phyloP scores from a whole-genome alignment of 108 stramenopile species.

The Pelagomonas calceolata region DNA sequence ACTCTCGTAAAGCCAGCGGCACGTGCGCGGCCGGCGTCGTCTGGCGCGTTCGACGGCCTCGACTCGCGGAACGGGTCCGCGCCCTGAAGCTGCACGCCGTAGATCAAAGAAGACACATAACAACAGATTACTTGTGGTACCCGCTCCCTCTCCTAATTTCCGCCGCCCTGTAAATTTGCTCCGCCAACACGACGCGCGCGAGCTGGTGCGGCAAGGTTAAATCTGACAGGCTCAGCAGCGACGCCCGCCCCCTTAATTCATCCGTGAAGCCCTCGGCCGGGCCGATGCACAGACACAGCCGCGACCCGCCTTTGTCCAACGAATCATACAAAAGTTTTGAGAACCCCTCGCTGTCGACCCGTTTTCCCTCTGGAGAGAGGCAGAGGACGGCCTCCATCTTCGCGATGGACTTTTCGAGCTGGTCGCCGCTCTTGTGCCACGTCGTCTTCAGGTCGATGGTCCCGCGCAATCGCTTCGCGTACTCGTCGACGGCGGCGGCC shows the following conservation, averaged over 20 bases:
- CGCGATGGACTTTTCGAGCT: not conserved
- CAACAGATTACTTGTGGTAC: slow-evolving; percentile 9
- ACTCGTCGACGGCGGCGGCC: not conserved
- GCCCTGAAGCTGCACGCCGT: no score
- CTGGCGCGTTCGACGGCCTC: no score
- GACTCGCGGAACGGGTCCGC: no score
- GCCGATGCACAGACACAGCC: not conserved
- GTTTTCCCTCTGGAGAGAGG: not conserved
- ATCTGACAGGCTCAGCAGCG: not conserved
- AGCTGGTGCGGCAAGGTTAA: slow-evolving; percentile 7
- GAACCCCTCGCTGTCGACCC: no score
- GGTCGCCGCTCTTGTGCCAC: not conserved
- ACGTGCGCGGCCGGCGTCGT: no score
- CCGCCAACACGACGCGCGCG: not conserved
- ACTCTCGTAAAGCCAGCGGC: no score
- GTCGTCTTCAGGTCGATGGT: not conserved
- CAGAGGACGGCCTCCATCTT: not conserved
- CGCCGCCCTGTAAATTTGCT: slow-evolving; percentile 14
- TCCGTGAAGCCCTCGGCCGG: not conserved
- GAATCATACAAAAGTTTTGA: no score
- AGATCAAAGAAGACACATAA: no score
- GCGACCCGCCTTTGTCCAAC: not conserved
- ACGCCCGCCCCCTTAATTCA: not conserved
- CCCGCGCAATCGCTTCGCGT: not conserved
- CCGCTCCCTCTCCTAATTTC: slow-evolving; percentile 9